Base-by-base conservation (phyloP, 208 protist species). In the Leishmania guyanensis region DNA sequence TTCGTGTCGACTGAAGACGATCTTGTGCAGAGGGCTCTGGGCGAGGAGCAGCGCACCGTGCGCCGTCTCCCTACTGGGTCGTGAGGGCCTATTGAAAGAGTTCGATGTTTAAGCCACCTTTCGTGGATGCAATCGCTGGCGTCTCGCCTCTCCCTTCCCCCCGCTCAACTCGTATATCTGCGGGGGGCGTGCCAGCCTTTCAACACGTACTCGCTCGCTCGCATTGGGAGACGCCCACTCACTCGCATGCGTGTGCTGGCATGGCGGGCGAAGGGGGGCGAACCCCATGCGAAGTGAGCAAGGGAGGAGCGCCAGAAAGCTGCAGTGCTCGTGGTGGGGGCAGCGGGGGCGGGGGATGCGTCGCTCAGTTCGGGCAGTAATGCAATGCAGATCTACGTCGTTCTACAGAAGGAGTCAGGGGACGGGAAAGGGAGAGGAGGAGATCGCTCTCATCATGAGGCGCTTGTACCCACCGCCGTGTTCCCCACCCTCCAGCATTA, bases 1-100 rank as follows among this genome's bases (percentile, higher is more conserved):
- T 97, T 95, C 75, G 71, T 88, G 16, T 82, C 86, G 1, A 79
- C 90, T 26, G 87, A 90, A 68, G 86, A 92, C 9, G 75, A 86
- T 16, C 54, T 93, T 0, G 88, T 89, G 65, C 65, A 85, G 48
- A 78, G 65, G 43, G 83, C 87, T 5, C 69, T 92, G 29, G 87
- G 84, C 54, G 75, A 80, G 22, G 72, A 79, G 20, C 22, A 60
- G 22, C 71, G 56, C 16, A 36, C 70, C 1, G 80, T 85, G 33
- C 86, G 80, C n/a, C 75, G 70, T n/a, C 75, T 89, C 46, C 84
- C 86, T 1, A 74, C 79, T 29, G 60, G 20, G n/a, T 54, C 60
- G 6, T 84, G 73, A 46, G 50, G 17, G 17, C 0, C 43, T 39
- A 14, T 9, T 20, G 14, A 62, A 4, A 3, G 29, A 33, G 14